Base-by-base conservation (phyloP, 2,329 filamentous ascomycete genomes). In the Alternaria gaisen region DNA sequence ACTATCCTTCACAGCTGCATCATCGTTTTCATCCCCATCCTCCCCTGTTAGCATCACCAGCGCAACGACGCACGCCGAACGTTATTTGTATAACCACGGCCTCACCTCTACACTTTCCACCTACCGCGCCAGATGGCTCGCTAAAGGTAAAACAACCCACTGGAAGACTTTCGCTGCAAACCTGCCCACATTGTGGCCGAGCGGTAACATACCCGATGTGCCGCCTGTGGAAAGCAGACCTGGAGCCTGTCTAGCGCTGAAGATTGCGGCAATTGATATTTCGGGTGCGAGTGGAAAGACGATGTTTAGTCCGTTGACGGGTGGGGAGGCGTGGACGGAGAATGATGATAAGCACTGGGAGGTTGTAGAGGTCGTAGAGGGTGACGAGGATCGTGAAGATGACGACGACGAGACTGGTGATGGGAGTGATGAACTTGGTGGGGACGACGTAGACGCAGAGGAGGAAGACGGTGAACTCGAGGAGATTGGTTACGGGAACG, bases 391-490 rank as follows among this genome's bases (percentile, higher is more conserved):
- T 20, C 7, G 18, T 5, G 38, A 41, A 18, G 38, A 22, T 9
- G 16, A 38, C 1, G 36, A 18, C 16, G 2, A 32, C 24, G 24
- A 26, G 24, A 26, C 24, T 26, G 46, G 36, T 12, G 14, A 24
- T 3, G 20, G 5, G 2, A 20, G n/a, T 6, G n/a, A 5, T 4
- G 1, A 12, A 0, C 4, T 4, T 11, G 12, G 4, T 7, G 46
- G 11, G 0, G 14, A 24, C 8, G 30, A 16, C 0, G 4, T 7
- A 6, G 20, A 26, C n/a, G 20, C 18, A n/a, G 46, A 36, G 0
- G 18, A 2, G 8, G 5, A 2, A 12, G 9, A n/a, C 11, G 32
- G 0, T 12, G 3, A 1, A 7, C 1, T 2, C 1, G 32, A 26
- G 4, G 30, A 50, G 0, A n/a, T 36, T 1, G 32, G 46, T 9